Conservation (phyloP, 2,329 filamentous ascomycete species). For the Epichloe typhina region DNA sequence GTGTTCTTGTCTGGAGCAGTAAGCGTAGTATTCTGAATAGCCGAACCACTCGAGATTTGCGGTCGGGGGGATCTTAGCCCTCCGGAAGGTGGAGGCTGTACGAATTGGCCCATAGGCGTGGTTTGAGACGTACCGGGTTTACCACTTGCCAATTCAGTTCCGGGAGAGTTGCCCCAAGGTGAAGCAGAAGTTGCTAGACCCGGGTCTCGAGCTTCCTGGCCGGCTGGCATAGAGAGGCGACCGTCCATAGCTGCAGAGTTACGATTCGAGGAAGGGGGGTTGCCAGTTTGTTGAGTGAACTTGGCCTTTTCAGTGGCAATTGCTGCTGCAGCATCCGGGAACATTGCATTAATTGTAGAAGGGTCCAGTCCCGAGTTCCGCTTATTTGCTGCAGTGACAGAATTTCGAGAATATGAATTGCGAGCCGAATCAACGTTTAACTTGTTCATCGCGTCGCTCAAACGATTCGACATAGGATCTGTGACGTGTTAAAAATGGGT, state of each 20-base stretch:
- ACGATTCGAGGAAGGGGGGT: constrained; percentile 82
- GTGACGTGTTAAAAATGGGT: constrained; percentile 10
- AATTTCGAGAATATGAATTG: constrained; percentile 73
- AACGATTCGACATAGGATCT: constrained; percentile 95
- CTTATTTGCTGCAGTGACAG: constrained; percentile 61
- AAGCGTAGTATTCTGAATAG: constrained; percentile 74
- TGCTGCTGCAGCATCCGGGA: constrained; percentile 94
- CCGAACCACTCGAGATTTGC: constrained; percentile 50
- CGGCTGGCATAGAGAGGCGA: constrained; percentile 59
- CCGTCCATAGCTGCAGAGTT: constrained; percentile 76
- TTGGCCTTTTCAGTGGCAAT: constrained; percentile 97
- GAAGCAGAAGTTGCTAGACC: constrained; percentile 34
- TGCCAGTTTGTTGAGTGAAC: constrained; percentile 89
- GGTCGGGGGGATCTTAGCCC: constrained; percentile 65
- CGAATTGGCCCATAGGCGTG: constrained; percentile 85
- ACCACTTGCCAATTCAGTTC: constrained; percentile 38
- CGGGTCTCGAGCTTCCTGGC: constrained; percentile 19
- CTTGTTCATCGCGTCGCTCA: constrained; percentile 95
- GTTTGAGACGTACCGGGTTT: constrained; percentile 66
- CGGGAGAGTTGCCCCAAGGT: constrained; percentile 55
- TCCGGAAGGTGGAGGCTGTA: constrained; percentile 62
- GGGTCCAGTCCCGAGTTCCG: constrained; percentile 90
- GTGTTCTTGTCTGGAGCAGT: constrained; percentile 53
- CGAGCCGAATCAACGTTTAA: constrained; percentile 76
- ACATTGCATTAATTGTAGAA: constrained; percentile 95